These are phyloP conservation scores for barley (Hordeum vulgare) DNA, from an alignment of 176 grass and related monocot species.

Conservation along the genomic window DNA sequence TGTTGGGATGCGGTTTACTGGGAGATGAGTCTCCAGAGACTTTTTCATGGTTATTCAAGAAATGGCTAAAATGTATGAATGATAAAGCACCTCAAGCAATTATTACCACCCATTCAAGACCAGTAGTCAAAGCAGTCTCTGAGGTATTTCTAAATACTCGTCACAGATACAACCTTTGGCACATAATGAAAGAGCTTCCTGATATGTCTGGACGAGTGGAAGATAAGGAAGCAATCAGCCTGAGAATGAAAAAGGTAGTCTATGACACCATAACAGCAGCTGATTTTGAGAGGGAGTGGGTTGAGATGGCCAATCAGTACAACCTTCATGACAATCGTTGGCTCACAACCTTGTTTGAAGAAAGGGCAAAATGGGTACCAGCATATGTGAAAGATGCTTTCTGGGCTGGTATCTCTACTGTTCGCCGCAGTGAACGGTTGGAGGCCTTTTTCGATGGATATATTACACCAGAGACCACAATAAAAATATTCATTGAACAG, in stretches of 20 bases:
- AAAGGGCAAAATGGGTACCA: slow-evolving; percentile 75
- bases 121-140: slow-evolving; percentile 53
- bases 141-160: slow-evolving; percentile 61
- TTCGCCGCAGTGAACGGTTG: slow-evolving; percentile 64
- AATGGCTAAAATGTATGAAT: slow-evolving; percentile 86
- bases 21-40: slow-evolving; percentile 72
- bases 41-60: slow-evolving; percentile 76
- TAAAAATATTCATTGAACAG: slow-evolving; percentile 78
- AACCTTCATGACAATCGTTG: slow-evolving; percentile 64
- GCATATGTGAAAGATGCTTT: slow-evolving; percentile 81
- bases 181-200: slow-evolving; percentile 92
- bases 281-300: slow-evolving; percentile 85
- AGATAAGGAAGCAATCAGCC: slow-evolving; percentile 76
- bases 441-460: slow-evolving; percentile 82
- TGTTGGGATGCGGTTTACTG: slow-evolving; percentile 81
- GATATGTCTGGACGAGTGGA: slow-evolving; percentile 80
- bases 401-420: slow-evolving; percentile 80
- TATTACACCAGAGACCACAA: slow-evolving; percentile 68
- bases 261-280: slow-evolving; percentile 58
- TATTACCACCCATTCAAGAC: slow-evolving; percentile 60
- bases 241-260: slow-evolving; percentile 74
- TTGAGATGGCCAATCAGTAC: slow-evolving; percentile 74
- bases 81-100: slow-evolving; percentile 75
- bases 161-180: slow-evolving; percentile 81
- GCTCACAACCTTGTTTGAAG: slow-evolving; percentile 68